These are phyloP conservation scores for Metschnikowia arizonensis DNA, from an alignment of 805 yeast species.

Conservation along the genomic window DNA sequence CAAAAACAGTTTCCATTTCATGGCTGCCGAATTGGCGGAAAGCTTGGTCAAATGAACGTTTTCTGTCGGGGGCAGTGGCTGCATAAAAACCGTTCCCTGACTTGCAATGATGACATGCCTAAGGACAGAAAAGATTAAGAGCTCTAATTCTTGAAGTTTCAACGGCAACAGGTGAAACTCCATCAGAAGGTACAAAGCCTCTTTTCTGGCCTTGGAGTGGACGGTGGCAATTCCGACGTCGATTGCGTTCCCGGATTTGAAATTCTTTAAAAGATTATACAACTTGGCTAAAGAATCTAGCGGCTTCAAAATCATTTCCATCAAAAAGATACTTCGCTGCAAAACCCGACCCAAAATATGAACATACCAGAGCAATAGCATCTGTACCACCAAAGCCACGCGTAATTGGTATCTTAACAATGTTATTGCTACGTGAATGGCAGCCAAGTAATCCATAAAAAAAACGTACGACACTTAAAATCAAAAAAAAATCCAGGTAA, in stretches of 20 bases:
- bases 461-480: not conserved
- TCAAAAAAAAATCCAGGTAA: not conserved
- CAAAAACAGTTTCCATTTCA: conserved; percentile 1
- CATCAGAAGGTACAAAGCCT: conserved; percentile 2
- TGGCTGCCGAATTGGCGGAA: not conserved
- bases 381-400: conserved; percentile 1
- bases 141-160: conserved; percentile 4
- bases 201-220: not conserved
- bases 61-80: not conserved
- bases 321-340: not conserved
- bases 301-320: not conserved
- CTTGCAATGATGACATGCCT: conserved; percentile 1
- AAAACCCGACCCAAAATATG: conserved; percentile 1
- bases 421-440: conserved; percentile 1
- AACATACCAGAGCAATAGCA: conserved; percentile 2
- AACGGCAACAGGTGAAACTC: conserved; percentile 4
- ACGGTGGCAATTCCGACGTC: not conserved
- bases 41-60: not conserved
- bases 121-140: not conserved
- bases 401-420: not conserved
- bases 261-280: not conserved
- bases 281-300: not conserved
- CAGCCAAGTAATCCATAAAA: not conserved
- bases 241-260: not conserved
- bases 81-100: not conserved